Evolutionary conservation across 805 yeast genomes (phyloP).

Genomic region (Wickerhamiella brachini): DNA sequence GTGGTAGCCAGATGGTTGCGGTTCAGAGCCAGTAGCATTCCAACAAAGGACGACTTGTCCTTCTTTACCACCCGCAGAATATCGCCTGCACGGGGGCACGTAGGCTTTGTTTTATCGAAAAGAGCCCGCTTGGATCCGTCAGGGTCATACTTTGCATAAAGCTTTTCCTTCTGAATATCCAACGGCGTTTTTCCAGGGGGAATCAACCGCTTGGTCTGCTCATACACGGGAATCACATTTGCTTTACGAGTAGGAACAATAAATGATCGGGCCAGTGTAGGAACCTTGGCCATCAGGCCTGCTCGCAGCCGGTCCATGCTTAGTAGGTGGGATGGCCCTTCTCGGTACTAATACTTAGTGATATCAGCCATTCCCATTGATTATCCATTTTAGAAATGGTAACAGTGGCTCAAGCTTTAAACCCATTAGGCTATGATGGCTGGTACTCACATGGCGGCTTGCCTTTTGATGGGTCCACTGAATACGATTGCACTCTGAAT

Average conservation of each 20-base stretch:
- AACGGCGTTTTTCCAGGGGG: constrained; percentile 25
- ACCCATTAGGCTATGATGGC: neutral
- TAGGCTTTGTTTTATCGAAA: constrained; percentile 33
- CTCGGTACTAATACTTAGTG: too few relatives aligned
- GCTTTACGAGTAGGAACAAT: constrained; percentile 31
- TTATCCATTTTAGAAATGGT: too few relatives aligned
- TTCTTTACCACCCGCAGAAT: constrained; percentile 60
- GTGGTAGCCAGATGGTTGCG: constrained; percentile 61
- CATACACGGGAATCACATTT: constrained; percentile 24
- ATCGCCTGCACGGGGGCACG: constrained; percentile 64
- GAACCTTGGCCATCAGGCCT: constrained; percentile 1
- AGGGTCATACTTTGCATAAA: constrained; percentile 52
- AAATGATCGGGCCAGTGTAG: constrained; percentile 7
- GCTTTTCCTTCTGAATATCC: constrained; percentile 35
- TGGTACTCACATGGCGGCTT: neutral
- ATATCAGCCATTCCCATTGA: too few relatives aligned
- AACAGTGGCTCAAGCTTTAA: neutral
- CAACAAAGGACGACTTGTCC: constrained; percentile 47
- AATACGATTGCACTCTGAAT: neutral
- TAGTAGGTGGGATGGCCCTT: neutral
- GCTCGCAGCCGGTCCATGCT: neutral
- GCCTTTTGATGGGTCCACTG: neutral
- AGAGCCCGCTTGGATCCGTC: constrained; percentile 50
- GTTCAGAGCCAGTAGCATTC: constrained; percentile 66
- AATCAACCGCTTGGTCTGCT: constrained; percentile 22